Percentiles rank a stretch among this genome's conserved stretches.
Conservation (phyloP, 73 alveolate species). For the Loxodes magnus region DNA sequence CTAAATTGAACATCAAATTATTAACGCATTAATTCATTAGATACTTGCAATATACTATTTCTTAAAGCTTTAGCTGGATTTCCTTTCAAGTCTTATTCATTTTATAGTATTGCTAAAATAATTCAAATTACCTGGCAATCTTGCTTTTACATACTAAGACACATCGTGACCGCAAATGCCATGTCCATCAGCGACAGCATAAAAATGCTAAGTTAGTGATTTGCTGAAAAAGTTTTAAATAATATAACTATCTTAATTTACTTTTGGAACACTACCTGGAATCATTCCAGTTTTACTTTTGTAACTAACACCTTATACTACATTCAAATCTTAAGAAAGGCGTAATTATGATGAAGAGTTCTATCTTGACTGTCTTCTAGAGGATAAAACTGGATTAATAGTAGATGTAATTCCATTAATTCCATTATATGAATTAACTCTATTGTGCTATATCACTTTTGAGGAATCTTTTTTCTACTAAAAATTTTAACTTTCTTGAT, state of each 20-base stretch:
- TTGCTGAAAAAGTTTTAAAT: conserved; percentile 61
- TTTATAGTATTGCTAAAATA: neutral
- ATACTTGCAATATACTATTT: neutral
- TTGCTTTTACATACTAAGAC: conserved; percentile 5
- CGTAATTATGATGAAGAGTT: too few species aligned
- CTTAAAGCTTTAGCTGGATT: neutral
- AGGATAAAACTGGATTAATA: too few species aligned
- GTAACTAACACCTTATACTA: conserved; percentile 40
- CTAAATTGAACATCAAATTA: conserved; percentile 32
- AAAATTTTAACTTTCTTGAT: too few species aligned
- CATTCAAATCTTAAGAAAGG: conserved; percentile 9
- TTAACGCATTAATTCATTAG: conserved; percentile 9
- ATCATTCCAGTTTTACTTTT: conserved; percentile 46
- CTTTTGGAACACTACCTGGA: conserved; percentile 68
- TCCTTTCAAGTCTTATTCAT: neutral
- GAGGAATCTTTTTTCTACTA: too few species aligned
- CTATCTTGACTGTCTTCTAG: too few species aligned
- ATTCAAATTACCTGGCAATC: neutral
- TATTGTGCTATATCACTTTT: too few species aligned
- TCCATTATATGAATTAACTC: too few species aligned
- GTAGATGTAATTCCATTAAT: too few species aligned
- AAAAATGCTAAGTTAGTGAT: conserved; percentile 39
- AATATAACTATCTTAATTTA: conserved; percentile 77
- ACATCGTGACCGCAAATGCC: conserved; percentile 33
- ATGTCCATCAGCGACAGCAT: conserved; percentile 38